Conservation (phyloP, 768 basidiomycete species). For the Tylopilus felleus region DNA sequence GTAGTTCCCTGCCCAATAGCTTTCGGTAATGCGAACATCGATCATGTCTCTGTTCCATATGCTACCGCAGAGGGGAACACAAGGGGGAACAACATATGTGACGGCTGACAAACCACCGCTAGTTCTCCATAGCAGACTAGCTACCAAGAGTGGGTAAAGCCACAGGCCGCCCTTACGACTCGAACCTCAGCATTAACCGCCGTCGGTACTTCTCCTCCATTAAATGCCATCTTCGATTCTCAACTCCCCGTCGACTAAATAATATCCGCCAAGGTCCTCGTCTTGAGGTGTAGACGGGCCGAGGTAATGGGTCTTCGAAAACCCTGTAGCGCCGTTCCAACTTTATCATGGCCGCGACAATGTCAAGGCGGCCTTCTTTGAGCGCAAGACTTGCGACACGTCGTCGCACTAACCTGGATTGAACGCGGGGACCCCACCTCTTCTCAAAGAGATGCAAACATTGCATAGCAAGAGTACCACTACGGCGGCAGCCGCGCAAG, state of each 20-base stretch:
- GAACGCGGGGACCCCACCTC: slow-evolving; percentile 54
- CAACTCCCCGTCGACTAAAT: slow-evolving; percentile 27
- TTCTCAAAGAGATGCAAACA: slow-evolving; percentile 43
- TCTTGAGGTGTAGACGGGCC: slow-evolving; percentile 5
- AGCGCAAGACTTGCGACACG: slow-evolving; percentile 57
- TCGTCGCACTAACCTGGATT: slow-evolving; percentile 57
- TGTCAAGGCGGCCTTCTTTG: slow-evolving; percentile 61
- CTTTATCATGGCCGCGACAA: slow-evolving; percentile 32
- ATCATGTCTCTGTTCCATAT: slow-evolving; percentile 1
- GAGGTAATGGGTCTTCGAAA: slow-evolving; percentile 4
- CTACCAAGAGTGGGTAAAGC: not conserved
- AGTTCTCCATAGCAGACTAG: not conserved
- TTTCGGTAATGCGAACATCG: slow-evolving; percentile 17
- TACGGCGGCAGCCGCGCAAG: slow-evolving; percentile 45
- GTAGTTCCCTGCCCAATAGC: slow-evolving; percentile 13
- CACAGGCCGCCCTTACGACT: not conserved
- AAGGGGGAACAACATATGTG: not conserved
- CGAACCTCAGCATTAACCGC: slow-evolving; percentile 1
- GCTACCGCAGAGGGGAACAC: too few relatives aligned
- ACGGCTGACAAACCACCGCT: not conserved
- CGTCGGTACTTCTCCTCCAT: slow-evolving; percentile 25
- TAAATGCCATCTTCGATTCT: slow-evolving; percentile 30
- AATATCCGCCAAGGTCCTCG: slow-evolving; percentile 22
- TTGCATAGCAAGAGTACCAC: slow-evolving; percentile 52
- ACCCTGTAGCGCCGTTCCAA: slow-evolving; percentile 13